Evolutionary conservation across 2,329 filamentous ascomycete species (phyloP).

Genomic region (Orbilia oligospora): DNA sequence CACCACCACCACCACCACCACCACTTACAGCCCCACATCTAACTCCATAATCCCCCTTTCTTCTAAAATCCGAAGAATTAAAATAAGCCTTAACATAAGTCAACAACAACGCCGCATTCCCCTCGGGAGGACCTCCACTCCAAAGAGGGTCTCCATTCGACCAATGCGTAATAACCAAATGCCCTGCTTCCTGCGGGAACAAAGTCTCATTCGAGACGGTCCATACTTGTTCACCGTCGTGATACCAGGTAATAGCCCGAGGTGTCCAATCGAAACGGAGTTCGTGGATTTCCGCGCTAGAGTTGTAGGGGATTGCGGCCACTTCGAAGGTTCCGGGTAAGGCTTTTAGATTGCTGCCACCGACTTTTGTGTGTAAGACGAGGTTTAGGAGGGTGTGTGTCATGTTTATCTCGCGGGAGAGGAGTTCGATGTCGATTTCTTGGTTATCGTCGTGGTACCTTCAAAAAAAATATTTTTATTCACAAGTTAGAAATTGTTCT

Average conservation of each 20-base stretch:
- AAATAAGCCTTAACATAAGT: conserved; percentile 84
- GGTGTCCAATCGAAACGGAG: conserved; percentile 83
- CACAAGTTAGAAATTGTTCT: background rate
- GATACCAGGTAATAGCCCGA: conserved; percentile 77
- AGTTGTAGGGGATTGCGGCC: conserved; percentile 76
- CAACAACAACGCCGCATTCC: conserved; percentile 76
- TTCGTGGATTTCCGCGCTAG: conserved; percentile 78
- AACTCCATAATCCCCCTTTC: conserved; percentile 67
- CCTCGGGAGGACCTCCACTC: conserved; percentile 78
- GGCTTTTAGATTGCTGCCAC: conserved; percentile 74
- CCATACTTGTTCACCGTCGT: conserved; percentile 74
- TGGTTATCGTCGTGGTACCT: conserved; percentile 84
- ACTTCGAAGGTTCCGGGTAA: conserved; percentile 74
- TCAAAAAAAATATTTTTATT: background rate
- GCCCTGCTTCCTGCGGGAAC: conserved; percentile 75
- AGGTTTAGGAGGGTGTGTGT: conserved; percentile 75
- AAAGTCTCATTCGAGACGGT: conserved; percentile 72
- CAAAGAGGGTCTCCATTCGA: conserved; percentile 81
- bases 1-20: conserved; percentile 62
- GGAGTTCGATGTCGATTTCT: conserved; percentile 85
- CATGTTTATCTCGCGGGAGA: conserved; percentile 76
- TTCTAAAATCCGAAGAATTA: conserved; percentile 74
- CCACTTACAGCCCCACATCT: conserved; percentile 67
- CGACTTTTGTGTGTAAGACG: conserved; percentile 78
- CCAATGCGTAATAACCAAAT: conserved; percentile 81